phyloP scores from a whole-genome alignment of 2,329 filamentous ascomycete species.

The Aspergillus flavus region DNA sequence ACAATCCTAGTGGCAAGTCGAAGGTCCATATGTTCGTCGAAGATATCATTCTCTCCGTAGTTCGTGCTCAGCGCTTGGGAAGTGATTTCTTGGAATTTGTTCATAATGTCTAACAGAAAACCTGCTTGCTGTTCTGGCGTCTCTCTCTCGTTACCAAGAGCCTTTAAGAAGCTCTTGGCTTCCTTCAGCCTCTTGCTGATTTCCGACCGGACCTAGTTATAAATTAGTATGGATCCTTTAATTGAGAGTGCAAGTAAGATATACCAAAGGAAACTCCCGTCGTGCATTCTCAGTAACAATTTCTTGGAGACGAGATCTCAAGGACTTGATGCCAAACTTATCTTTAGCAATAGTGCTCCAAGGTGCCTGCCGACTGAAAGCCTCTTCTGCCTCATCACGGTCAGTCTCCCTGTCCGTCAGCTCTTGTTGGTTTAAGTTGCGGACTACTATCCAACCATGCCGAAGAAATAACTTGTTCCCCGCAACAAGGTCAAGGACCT shows the following conservation, averaged over 20 bases:
- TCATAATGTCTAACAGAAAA: conserved; percentile 42
- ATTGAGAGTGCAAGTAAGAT: not conserved
- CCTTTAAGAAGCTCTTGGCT: conserved; percentile 29
- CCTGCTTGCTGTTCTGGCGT: conserved; percentile 34
- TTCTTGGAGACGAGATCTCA: conserved; percentile 45
- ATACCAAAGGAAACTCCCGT: conserved; percentile 50
- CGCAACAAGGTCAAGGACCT: conserved; percentile 32
- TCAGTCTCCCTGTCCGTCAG: conserved; percentile 21
- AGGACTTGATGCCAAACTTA: conserved; percentile 44
- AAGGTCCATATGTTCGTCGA: conserved; percentile 34
- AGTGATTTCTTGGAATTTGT: conserved; percentile 41
- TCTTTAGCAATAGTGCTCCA: conserved; percentile 44
- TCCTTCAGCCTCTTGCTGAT: conserved; percentile 35
- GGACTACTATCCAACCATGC: conserved; percentile 36
- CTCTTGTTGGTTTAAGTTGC: conserved; percentile 36
- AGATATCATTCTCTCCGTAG: conserved; percentile 39
- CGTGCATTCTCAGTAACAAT: conserved; percentile 47
- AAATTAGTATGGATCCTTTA: not conserved
- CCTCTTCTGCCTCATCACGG: conserved; percentile 34
- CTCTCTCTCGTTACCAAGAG: conserved; percentile 38
- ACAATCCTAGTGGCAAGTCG: conserved; percentile 39
- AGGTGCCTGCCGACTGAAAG: conserved; percentile 37
- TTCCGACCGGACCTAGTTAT: conserved; percentile 33
- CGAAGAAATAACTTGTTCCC: conserved; percentile 24
- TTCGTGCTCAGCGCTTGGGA: conserved; percentile 37